Base-by-base conservation (phyloP, 2,329 filamentous ascomycete genomes). In the Dothideomycetes sp. region DNA sequence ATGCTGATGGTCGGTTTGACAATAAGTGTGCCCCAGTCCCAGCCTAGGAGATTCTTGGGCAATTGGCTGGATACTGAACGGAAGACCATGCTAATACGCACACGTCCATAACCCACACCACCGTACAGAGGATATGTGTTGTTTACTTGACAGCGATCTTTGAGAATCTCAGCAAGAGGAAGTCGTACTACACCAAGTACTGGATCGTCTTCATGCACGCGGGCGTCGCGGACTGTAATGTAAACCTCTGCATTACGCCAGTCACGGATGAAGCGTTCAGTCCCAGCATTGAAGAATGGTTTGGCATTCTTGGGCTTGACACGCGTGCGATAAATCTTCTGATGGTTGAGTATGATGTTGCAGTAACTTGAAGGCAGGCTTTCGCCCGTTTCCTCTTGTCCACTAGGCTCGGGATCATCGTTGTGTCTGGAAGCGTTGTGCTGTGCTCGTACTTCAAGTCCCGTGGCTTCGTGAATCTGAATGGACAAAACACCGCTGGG, bases 251-350 rank as follows among this genome's bases (percentile, higher is more conserved):
- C 72, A 10, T 70, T 74, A 12, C 65, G 67, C 72, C 80, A 84
- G 54, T 86, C 77, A 10, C 74, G 67, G 27, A 86, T 69, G 47
- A 84, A 84, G 4, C 79, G 72, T 56, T 87, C 82, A 2, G 76
- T 83, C 5, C 79, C 79, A 3, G 82, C 82, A 48, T 86, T 86
- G 67, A 82, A 86, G 58, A 85, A 86, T 0, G 82, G 82, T 51
- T 84, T 84, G 0, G 77, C 71, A 47, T 84, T 85, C 62, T 84
- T 84, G 1, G 82, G 82, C 59, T 87, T 86, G 0, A 82, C 84
- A 12, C 82, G 67, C 2, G 82, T 84, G 51, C 73, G 78, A 62
- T 80, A 87, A 10, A 73, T 61, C 44, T 74, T 84, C 48, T 73
- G 71, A 53, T 86, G 80, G 53, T 86, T 84, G 49, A 86, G 60